Conservation (phyloP, 2,329 filamentous ascomycete species). For the Podosphaera xanthii region DNA sequence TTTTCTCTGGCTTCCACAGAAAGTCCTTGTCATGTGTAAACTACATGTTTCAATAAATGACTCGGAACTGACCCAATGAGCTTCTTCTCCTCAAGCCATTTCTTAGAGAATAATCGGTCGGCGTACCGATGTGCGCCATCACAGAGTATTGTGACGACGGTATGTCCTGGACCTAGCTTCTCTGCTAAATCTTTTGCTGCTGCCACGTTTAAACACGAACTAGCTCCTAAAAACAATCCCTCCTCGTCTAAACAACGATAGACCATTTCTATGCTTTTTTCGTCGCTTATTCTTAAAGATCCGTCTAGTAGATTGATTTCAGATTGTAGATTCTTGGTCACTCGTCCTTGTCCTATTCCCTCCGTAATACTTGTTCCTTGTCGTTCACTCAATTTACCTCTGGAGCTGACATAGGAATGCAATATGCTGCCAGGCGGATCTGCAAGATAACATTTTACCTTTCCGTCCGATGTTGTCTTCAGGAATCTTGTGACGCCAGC, state of each 20-base stretch:
- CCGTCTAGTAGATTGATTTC: slow-evolving; percentile 72
- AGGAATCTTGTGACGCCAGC: slow-evolving; percentile 75
- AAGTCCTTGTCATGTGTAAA: slow-evolving; percentile 38
- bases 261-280: slow-evolving; percentile 94
- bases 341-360: slow-evolving; percentile 85
- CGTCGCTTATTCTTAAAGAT: slow-evolving; percentile 64
- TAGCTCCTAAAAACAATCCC: slow-evolving; percentile 83
- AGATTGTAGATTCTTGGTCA: slow-evolving; percentile 81
- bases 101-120: slow-evolving; percentile 74
- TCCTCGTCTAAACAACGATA: slow-evolving; percentile 92
- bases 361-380: slow-evolving; percentile 81
- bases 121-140: slow-evolving; percentile 97
- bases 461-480: slow-evolving; percentile 57
- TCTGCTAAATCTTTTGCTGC: slow-evolving; percentile 85
- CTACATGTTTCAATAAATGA: slow-evolving; percentile 80
- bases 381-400: slow-evolving; percentile 63
- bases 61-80: slow-evolving; percentile 61
- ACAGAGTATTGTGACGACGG: slow-evolving; percentile 79
- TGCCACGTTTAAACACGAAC: slow-evolving; percentile 82
- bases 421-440: slow-evolving; percentile 87
- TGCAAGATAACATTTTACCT: slow-evolving; percentile 71
- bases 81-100: slow-evolving; percentile 76
- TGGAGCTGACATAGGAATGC: slow-evolving; percentile 73
- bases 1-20: too few relatives aligned
- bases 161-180: slow-evolving; percentile 70